Base-by-base conservation (phyloP, 2,329 filamentous ascomycete species). In the Tolypocladium tundrense region DNA sequence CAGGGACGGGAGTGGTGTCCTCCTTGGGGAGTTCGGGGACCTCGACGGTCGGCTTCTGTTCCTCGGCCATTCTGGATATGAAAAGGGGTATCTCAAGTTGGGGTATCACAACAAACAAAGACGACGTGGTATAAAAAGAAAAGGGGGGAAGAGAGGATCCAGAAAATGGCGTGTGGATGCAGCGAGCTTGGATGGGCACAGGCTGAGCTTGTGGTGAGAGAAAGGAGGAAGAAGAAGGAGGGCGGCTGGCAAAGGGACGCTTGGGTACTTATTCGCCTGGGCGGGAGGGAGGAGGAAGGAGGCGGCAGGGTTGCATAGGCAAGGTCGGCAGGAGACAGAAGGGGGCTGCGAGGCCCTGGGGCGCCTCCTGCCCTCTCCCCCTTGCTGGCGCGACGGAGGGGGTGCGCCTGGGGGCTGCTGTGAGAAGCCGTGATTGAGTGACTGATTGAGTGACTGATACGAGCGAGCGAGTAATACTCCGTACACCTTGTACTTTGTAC, bases 21-120 rank as follows among this genome's bases (percentile, higher is more conserved):
- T 83, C 81, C 70, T 73, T 67, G 64, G 79, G 71, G 73, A 79
- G 77, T 73, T 86, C 61, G 53, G 57, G 61, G 58, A 59, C 58
- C 55, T 63, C 64, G 39, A 65, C 85, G 67, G 82, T 79, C 71
- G 86, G 81, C 79, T 91, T 90, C 75, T 85, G 81, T 74, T 78
- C 79, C 70, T 90, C 87, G 77, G 88, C 85, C 87, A 90, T 90
- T 80, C 68, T 82, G 78, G 72, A 70, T 70, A 64, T 69, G 71
- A 67, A 72, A 72, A 69, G 70, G 69, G 71, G 68, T 70, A 70
- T 74, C 69, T 71, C 67, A 70, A 72, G 73, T 69, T 68, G 67
- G 71, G 77, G 78, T 80, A 81, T 80, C 78, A 79, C 75, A 76
- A 75, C 68, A 74, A 73, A 71, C 69, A 74, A 73, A 72, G 71